Conservation (phyloP, 305 asterid genomes). For the Rubia occidens region DNA sequence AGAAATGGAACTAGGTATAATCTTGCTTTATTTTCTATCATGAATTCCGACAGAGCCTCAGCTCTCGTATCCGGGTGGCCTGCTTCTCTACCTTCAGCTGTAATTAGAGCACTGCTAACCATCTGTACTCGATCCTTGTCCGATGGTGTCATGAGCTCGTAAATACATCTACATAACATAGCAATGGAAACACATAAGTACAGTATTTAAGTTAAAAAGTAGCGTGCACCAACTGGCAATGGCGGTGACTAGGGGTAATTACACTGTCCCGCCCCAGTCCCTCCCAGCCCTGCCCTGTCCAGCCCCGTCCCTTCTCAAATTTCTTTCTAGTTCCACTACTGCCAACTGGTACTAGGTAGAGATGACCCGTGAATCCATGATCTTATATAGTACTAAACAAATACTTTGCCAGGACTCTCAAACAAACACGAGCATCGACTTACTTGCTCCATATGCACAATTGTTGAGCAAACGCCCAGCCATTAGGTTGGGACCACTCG, state of each 20-base stretch:
- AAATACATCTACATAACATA: neutral
- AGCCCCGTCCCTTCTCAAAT: no score
- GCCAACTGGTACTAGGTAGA: no score
- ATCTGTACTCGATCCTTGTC: neutral
- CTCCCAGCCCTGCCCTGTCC: no score
- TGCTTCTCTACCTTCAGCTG: neutral
- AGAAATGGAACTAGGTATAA: neutral
- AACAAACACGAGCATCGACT: neutral
- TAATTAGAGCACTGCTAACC: neutral
- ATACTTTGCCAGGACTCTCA: no score
- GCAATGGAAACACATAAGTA: neutral
- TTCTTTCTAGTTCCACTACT: no score
- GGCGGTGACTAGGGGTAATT: no score
- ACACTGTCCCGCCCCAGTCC: no score
- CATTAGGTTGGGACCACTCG: neutral
- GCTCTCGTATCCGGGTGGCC: neutral
- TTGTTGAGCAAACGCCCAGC: neutral
- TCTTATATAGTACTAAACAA: no score
- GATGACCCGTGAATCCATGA: no score
- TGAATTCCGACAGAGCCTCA: neutral
- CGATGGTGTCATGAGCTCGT: neutral
- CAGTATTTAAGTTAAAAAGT: no score
- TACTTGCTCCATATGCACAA: neutral
- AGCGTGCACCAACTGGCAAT: no score
- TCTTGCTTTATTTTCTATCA: neutral